Base-by-base conservation (phyloP, 768 basidiomycete genomes). In the Kwoniella pini region DNA sequence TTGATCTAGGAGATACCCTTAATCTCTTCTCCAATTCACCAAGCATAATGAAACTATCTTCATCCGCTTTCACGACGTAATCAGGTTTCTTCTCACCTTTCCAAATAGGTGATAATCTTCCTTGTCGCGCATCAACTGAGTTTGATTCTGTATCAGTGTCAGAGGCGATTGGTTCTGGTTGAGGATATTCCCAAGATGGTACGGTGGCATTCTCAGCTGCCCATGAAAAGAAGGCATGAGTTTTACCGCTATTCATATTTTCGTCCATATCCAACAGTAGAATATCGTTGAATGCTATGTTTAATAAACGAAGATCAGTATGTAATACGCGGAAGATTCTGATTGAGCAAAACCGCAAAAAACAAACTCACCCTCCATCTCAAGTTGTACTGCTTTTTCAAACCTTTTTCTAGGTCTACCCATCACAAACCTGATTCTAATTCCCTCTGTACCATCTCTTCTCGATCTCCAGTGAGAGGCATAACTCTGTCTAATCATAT, bases 221-320 rank as follows among this genome's bases (percentile, higher is more conserved):
- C 95, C 95, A 98, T 13, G 85, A 85, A 81, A 93, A 97, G 80
- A 87, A 98, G 1, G 88, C 85, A 73, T 95, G 83, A 4, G 90
- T 89, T 79, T 98, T 98, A 57, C 95, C 95, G 48, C 84, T 81
- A 79, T 98, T 97, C 95, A 98, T 97, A 78, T 97, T 96, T 80
- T 98, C 95, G 10, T 84, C 72, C 43, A 87, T 86, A 26, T 91
- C 89, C 43, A 96, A 82, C 48, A 94, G 82, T 17, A 79, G 52
- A 30, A 79, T 74, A 51, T 79, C 79, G 36, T 70, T 65, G 63
- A 72, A 79, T 2, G 77, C 78, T 79, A 45, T 9, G 24, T n/a
- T n/a, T 12, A 15, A 42, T 22, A 9, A 28, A n/a, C 15, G 26
- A 62, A 19, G 36, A n/a, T 27, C 36, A 33, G 40, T 36, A 28